A percentile compares a stretch with the other conserved stretches of the same genome.
Conservation (phyloP, 164 flowering plant species). For the Piper longum region DNA sequence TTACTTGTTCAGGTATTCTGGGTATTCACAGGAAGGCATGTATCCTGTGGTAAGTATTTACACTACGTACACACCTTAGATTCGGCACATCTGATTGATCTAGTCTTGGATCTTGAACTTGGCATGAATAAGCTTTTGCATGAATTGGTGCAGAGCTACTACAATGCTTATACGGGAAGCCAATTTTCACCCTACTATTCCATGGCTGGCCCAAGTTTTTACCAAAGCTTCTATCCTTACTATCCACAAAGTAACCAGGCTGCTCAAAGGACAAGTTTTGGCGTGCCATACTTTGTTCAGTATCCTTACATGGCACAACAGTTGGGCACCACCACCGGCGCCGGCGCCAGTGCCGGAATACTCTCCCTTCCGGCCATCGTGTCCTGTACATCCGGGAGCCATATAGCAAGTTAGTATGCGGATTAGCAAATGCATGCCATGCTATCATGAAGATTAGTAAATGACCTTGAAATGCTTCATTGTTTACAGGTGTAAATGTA, state of each 20-base stretch:
- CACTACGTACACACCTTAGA: background rate
- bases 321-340: constrained; percentile 7
- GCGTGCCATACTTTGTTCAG: constrained; percentile 38
- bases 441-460: background rate
- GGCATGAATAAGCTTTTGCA: constrained; percentile 5
- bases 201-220: constrained; percentile 22
- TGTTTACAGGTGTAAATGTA: constrained; percentile 16
- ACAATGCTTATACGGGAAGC: constrained; percentile 42
- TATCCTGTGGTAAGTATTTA: constrained; percentile 44
- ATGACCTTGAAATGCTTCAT: constrained; percentile 13
- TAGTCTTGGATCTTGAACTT: too few relatives aligned
- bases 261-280: constrained; percentile 21
- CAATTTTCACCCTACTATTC: constrained; percentile 39
- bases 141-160: constrained; percentile 35
- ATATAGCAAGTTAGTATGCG: background rate
- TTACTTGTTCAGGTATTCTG: constrained; percentile 29
- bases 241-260: constrained; percentile 38
- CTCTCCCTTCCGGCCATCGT: constrained; percentile 36
- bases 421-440: background rate
- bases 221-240: constrained; percentile 34
- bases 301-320: constrained; percentile 40
- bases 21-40: constrained; percentile 44
- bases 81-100: background rate
- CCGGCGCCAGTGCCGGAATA: constrained; percentile 14
- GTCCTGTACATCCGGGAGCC: constrained; percentile 13